phyloP scores from a whole-genome alignment of 192 early-diverging fungal species.

The Lobulomyces angularis region DNA sequence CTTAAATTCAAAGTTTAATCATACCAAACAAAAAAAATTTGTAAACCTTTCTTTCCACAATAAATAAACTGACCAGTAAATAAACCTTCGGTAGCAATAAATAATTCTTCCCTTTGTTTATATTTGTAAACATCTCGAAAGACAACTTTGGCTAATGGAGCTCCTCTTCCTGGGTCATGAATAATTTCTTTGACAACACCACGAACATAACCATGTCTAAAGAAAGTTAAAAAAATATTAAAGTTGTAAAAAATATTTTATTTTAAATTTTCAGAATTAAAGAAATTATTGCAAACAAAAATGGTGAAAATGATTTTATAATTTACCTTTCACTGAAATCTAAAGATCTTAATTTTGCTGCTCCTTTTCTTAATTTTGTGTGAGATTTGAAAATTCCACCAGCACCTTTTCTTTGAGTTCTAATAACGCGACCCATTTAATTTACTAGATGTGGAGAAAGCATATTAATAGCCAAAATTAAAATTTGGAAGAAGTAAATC shows the following conservation, averaged over 20 bases:
- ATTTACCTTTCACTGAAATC: conserved; percentile 83
- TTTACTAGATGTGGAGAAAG: too few species aligned
- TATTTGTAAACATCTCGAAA: conserved; percentile 56
- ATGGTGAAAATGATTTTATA: too few species aligned
- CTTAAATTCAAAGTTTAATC: conserved; percentile 18
- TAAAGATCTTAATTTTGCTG: conserved; percentile 86
- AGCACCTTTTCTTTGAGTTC: conserved; percentile 97
- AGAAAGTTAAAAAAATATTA: too few species aligned
- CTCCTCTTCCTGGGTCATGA: conserved; percentile 95
- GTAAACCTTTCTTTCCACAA: conserved; percentile 84
- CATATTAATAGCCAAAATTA: too few species aligned
- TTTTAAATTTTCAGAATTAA: too few species aligned
- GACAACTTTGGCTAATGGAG: conserved; percentile 81
- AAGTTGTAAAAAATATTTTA: conserved; percentile 1
- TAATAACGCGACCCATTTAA: conserved; percentile 98
- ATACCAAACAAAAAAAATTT: conserved; percentile 1
- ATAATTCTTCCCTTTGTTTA: conserved; percentile 78
- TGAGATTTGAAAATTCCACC: conserved; percentile 98
- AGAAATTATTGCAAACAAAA: too few species aligned
- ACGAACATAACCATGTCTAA: conserved; percentile 88
- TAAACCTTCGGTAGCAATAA: conserved; percentile 97
- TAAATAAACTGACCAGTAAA: conserved; percentile 99
- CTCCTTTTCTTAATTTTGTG: conserved; percentile 84
- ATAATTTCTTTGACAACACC: conserved; percentile 98
- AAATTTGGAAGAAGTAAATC: too few species aligned